Percentiles rank a stretch among this genome's conserved stretches.
phyloP scores from a whole-genome alignment of 305 asterid species.

The Solanum hybrid region DNA sequence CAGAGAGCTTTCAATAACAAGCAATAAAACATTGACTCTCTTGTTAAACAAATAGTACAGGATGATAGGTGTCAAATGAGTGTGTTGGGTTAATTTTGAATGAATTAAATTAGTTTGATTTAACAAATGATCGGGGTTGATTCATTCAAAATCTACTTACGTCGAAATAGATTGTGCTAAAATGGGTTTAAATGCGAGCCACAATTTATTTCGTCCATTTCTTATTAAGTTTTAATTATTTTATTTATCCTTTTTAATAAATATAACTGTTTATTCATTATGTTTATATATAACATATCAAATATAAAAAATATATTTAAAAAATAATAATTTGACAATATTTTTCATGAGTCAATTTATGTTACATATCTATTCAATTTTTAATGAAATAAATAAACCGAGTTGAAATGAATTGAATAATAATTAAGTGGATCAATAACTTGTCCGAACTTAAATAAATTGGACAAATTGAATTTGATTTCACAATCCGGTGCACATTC shows the following conservation, averaged over 20 bases:
- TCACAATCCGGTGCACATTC: neutral
- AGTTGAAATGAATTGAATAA: neutral
- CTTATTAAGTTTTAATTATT: neutral
- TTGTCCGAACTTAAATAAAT: neutral
- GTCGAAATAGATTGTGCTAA: neutral
- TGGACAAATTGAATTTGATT: neutral
- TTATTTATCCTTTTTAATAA: neutral
- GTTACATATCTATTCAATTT: neutral
- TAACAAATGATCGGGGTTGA: neutral
- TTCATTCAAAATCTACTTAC: neutral
- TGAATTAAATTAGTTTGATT: rapidly evolving
- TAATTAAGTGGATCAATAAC: neutral
- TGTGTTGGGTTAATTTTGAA: neutral
- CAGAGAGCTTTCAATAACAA: neutral
- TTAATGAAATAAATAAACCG: neutral
- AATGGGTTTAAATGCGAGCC: neutral
- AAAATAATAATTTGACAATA: neutral
- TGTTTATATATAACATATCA: neutral
- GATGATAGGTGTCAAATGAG: neutral
- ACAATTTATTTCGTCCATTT: rapidly evolving
- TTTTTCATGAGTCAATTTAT: neutral
- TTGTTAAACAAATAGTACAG: neutral
- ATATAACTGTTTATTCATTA: neutral
- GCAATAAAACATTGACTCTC: neutral
- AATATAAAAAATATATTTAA: neutral